phyloP scores from a whole-genome alignment of 2,329 filamentous ascomycete species.

The Gnomoniopsis sp. region DNA sequence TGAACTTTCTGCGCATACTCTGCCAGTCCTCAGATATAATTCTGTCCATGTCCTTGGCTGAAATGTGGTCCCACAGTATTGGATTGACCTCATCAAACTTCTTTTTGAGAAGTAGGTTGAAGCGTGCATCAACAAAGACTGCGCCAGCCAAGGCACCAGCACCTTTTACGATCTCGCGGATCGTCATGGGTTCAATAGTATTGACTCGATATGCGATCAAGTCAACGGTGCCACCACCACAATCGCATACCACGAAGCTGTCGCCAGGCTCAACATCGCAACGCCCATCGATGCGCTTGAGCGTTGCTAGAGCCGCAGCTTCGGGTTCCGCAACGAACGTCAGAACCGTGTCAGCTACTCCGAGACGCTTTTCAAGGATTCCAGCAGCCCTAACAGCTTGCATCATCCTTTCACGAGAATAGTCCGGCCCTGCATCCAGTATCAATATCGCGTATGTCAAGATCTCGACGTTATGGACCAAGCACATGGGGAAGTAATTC shows the following conservation, averaged over 20 bases:
- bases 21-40: slow-evolving; percentile 23
- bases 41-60: neutral
- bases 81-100: slow-evolving; percentile 19
- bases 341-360: slow-evolving; percentile 28
- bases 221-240: slow-evolving; percentile 31
- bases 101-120: slow-evolving; percentile 26
- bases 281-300: slow-evolving; percentile 27
- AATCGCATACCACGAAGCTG: slow-evolving; percentile 27
- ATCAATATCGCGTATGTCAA: neutral
- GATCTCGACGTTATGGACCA: neutral
- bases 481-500: neutral
- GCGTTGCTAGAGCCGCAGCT: slow-evolving; percentile 38
- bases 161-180: slow-evolving; percentile 36
- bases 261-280: slow-evolving; percentile 23
- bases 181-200: slow-evolving; percentile 20
- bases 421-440: slow-evolving; percentile 26
- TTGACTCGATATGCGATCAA: slow-evolving; percentile 36
- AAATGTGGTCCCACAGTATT: neutral
- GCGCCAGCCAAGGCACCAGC: slow-evolving; percentile 38
- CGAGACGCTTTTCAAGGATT: slow-evolving; percentile 26
- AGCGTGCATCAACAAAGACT: slow-evolving; percentile 37
- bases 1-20: slow-evolving; percentile 24
- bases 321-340: slow-evolving; percentile 41
- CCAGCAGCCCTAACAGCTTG: slow-evolving; percentile 33
- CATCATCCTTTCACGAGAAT: slow-evolving; percentile 34